Evolutionary conservation across 345 rosid species (phyloP).

Genomic region (Pugionium cornutum): DNA sequence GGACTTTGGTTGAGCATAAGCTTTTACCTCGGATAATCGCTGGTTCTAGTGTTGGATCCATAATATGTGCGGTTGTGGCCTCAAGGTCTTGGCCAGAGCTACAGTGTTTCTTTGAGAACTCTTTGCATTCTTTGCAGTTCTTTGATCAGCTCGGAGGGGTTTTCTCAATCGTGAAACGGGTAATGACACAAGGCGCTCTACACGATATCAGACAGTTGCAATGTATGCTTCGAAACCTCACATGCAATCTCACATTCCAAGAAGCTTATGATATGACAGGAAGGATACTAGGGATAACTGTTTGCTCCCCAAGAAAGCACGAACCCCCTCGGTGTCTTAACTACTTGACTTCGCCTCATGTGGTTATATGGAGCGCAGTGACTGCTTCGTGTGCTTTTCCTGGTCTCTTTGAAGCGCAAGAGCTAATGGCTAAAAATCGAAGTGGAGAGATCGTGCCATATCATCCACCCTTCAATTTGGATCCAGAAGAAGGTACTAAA

Average conservation of each 20-base stretch:
- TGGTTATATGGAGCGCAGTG: conserved; percentile 98
- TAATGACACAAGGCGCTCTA: conserved; percentile 84
- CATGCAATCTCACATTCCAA: conserved; percentile 95
- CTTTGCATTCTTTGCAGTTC: conserved; percentile 76
- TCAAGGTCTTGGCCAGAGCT: conserved; percentile 98
- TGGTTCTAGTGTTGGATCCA: conserved; percentile 98
- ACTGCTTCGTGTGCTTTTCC: conserved; percentile 99
- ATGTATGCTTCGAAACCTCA: conserved; percentile 82
- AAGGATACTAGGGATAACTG: conserved; percentile 88
- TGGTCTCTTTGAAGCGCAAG: conserved; percentile 97
- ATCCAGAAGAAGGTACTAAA: conserved; percentile 71
- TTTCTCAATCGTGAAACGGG: conserved; percentile 76
- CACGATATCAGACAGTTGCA: conserved; percentile 93
- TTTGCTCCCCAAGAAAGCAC: conserved; percentile 98
- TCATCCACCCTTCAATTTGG: conserved; percentile 93
- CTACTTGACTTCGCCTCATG: conserved; percentile 97
- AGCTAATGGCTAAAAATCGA: conserved; percentile 94
- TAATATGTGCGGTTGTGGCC: conserved; percentile 80
- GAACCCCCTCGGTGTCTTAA: conserved; percentile 99
- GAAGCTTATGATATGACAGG: conserved; percentile 99
- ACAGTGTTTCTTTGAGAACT: conserved; percentile 87
- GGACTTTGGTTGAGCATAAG: conserved; percentile 87
- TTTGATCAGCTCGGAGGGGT: conserved; percentile 94
- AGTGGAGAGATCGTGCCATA: conserved; percentile 92
- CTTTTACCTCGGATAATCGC: conserved; percentile 89